Evolutionary conservation across 2,329 filamentous ascomycete genomes (phyloP).

Genomic region (Arachnomyces sp.): DNA sequence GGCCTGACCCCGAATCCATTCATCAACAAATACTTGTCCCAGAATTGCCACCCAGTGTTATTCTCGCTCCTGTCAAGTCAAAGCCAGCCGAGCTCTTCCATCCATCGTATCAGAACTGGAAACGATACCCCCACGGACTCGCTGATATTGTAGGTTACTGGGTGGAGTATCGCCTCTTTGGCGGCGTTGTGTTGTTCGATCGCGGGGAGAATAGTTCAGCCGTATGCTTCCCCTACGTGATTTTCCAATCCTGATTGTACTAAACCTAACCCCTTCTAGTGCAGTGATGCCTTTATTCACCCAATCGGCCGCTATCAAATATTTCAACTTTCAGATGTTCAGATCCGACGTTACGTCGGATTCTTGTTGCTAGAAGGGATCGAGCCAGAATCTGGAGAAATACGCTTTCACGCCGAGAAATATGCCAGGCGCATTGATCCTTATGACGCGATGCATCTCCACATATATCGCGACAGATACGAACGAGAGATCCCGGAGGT

Average conservation of each 20-base stretch:
- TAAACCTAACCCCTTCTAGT: slow-evolving; percentile 3
- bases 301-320: slow-evolving; percentile 3
- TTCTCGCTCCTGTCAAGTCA: neutral
- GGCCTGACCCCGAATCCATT: neutral
- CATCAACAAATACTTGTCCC: neutral
- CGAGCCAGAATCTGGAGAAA: neutral
- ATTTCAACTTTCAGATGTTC: slow-evolving; percentile 5
- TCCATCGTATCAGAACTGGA: neutral
- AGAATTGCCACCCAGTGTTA: neutral
- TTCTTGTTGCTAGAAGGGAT: slow-evolving; percentile 1
- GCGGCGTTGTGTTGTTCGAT: slow-evolving; percentile 21
- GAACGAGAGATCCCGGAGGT: slow-evolving; percentile 3
- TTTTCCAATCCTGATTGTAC: neutral
- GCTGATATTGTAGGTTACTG: slow-evolving; percentile 20
- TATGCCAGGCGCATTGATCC: slow-evolving; percentile 7
- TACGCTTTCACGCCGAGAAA: slow-evolving; percentile 7
- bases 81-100: slow-evolving; percentile 4
- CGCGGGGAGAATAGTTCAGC: slow-evolving; percentile 6
- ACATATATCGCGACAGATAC: slow-evolving; percentile 9
- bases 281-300: slow-evolving; percentile 8
- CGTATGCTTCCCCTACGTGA: slow-evolving; percentile 2
- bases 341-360: slow-evolving; percentile 4
- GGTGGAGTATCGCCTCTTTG: slow-evolving; percentile 18
- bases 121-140: slow-evolving; percentile 19
- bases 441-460: slow-evolving; percentile 4